Evolutionary conservation across 1,139 yeast genomes (phyloP).

Genomic region (Kodamaea sp.): DNA sequence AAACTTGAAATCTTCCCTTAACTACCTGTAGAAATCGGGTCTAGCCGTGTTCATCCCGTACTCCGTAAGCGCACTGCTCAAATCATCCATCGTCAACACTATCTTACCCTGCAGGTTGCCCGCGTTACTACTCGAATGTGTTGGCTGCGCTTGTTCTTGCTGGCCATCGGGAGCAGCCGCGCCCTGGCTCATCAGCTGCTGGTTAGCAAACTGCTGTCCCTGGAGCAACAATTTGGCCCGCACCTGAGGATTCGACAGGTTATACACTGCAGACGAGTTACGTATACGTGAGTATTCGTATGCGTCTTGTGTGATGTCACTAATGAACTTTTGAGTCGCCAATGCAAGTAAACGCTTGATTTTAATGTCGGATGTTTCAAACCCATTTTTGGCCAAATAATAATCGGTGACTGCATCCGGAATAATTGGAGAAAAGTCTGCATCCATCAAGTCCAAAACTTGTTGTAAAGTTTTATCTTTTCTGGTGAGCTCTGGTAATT

Average conservation of each 20-base stretch:
- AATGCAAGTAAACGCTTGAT: constrained; percentile 84
- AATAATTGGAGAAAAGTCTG: constrained; percentile 88
- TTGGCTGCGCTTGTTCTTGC: constrained; percentile 32
- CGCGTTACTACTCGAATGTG: constrained; percentile 39
- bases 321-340: constrained; percentile 92
- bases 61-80: constrained; percentile 83
- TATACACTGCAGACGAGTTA: constrained; percentile 76
- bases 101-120: constrained; percentile 69
- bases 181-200: constrained; percentile 39
- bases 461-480: constrained; percentile 88
- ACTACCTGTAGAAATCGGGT: constrained; percentile 83
- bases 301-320: constrained; percentile 95
- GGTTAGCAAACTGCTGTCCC: constrained; percentile 57
- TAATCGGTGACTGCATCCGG: constrained; percentile 99
- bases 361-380: constrained; percentile 73
- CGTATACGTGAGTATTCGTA: constrained; percentile 92
- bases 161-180: constrained; percentile 35
- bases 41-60: constrained; percentile 88
- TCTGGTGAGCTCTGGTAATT: constrained; percentile 67
- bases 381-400: constrained; percentile 84
- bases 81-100: constrained; percentile 82
- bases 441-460: constrained; percentile 80
- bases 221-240: constrained; percentile 76
- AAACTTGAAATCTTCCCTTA: neutral
- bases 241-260: constrained; percentile 81